These are phyloP conservation scores for Candida ulmi DNA, from an alignment of 805 yeast species.

Conservation along the genomic window DNA sequence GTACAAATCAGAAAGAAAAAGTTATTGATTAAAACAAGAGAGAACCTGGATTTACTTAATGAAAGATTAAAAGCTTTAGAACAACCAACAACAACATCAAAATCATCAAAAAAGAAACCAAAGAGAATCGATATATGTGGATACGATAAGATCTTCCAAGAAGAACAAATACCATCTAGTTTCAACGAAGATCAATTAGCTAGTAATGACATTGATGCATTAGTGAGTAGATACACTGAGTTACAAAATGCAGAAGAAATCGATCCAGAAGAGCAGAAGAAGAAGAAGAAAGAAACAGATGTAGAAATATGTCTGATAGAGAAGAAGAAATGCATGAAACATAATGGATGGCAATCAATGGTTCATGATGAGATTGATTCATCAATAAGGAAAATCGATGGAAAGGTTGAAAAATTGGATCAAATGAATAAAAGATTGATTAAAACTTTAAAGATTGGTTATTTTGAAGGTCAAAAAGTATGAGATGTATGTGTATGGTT, in stretches of 20 bases:
- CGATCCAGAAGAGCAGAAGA: too few species aligned
- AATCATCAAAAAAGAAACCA: slow-evolving; percentile 12
- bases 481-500: too few species aligned
- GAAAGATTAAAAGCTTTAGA: slow-evolving; percentile 14
- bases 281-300: slow-evolving; percentile 4
- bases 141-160: slow-evolving; percentile 31
- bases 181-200: slow-evolving; percentile 17
- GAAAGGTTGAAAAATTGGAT: slow-evolving; percentile 15
- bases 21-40: slow-evolving; percentile 18
- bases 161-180: slow-evolving; percentile 2
- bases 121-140: slow-evolving; percentile 50
- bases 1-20: slow-evolving; percentile 10
- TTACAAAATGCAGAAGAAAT: slow-evolving; percentile 5
- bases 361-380: slow-evolving; percentile 30
- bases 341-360: slow-evolving; percentile 42
- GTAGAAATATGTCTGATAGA: slow-evolving; percentile 43
- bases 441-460: slow-evolving; percentile 32
- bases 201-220: slow-evolving; percentile 8
- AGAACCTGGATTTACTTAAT: slow-evolving; percentile 21
- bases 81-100: neutral
- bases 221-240: slow-evolving; percentile 6
- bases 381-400: slow-evolving; percentile 25
- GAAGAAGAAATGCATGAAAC: slow-evolving; percentile 50
- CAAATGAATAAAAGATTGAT: slow-evolving; percentile 26
- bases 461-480: slow-evolving; percentile 29